Conservation (phyloP, 2,329 filamentous ascomycete species). For the Sphaerulina vaccinii region DNA sequence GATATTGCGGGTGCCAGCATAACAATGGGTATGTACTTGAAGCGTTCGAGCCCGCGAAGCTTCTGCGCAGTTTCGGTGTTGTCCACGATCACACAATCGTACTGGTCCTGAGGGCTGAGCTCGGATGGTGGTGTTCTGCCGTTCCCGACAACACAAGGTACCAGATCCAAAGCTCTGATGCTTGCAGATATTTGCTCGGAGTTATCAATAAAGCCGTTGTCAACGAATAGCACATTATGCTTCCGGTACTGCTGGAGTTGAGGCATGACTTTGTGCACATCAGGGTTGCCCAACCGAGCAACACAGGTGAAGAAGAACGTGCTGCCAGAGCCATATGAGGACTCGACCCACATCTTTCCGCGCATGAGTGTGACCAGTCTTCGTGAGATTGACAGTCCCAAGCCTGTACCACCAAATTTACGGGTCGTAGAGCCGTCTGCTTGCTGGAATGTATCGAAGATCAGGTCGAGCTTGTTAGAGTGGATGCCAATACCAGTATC, state of each 20-base stretch:
- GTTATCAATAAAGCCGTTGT: constrained; percentile 79
- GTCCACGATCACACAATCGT: constrained; percentile 95
- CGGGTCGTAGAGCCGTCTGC: constrained; percentile 95
- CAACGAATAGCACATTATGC: constrained; percentile 90
- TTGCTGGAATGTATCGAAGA: constrained; percentile 99
- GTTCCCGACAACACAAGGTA: constrained; percentile 81
- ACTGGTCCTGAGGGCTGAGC: constrained; percentile 60
- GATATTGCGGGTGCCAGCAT: constrained; percentile 85
- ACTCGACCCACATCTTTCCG: constrained; percentile 93
- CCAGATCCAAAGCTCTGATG: constrained; percentile 74
- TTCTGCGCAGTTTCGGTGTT: constrained; percentile 86
- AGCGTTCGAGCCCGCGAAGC: constrained; percentile 83
- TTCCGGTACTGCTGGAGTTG: constrained; percentile 87
- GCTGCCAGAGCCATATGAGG: constrained; percentile 85
- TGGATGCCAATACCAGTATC: constrained; percentile 98
- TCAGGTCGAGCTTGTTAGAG: constrained; percentile 89
- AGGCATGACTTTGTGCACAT: constrained; percentile 74
- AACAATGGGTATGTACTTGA: constrained; percentile 97
- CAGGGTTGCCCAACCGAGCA: constrained; percentile 78
- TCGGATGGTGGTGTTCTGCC: constrained; percentile 58
- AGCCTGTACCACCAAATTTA: constrained; percentile 91
- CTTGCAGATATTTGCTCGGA: constrained; percentile 74
- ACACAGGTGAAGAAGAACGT: constrained; percentile 96
- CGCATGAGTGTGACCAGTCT: constrained; percentile 94
- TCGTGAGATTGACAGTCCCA: constrained; percentile 93